These are phyloP conservation scores for Starmerella asiatica DNA, from an alignment of 805 yeast species.

Conservation along the genomic window DNA sequence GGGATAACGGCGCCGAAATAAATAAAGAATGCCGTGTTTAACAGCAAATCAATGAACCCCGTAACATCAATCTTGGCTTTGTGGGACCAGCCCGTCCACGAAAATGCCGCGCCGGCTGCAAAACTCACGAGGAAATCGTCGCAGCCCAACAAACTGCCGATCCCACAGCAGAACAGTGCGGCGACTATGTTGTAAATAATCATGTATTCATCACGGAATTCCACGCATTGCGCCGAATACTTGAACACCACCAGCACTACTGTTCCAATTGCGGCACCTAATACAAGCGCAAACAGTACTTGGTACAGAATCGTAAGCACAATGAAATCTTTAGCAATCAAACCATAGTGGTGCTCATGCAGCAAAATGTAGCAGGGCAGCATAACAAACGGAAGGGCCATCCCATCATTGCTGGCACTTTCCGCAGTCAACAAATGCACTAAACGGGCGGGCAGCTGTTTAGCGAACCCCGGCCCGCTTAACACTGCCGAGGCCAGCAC, in stretches of 20 bases:
- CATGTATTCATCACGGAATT: conserved; percentile 25
- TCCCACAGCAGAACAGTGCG: conserved; percentile 47
- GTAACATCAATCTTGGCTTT: conserved; percentile 48
- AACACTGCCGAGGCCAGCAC: conserved; percentile 39
- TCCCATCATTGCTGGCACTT: conserved; percentile 63
- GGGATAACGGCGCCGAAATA: conserved; percentile 61
- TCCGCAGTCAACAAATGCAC: conserved; percentile 53
- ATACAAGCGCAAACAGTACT: conserved; percentile 31
- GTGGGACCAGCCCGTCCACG: conserved; percentile 62
- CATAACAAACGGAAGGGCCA: conserved; percentile 47
- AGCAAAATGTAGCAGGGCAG: conserved; percentile 42
- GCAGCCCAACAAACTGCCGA: conserved; percentile 51
- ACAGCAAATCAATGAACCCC: conserved; percentile 48
- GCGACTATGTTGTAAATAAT: conserved; percentile 38
- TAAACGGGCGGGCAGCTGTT: conserved; percentile 44
- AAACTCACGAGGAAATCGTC: conserved; percentile 62
- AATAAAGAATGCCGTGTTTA: conserved; percentile 53
- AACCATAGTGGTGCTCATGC: conserved; percentile 34
- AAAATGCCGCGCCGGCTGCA: conserved; percentile 59
- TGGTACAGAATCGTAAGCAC: conserved; percentile 48
- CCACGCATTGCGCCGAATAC: conserved; percentile 27
- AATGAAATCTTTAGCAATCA: conserved; percentile 51
- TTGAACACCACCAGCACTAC: conserved; percentile 38
- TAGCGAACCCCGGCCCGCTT: conserved; percentile 61
- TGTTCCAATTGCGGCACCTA: conserved; percentile 46